Conservation (phyloP, 441 rosid genomes). For the Bruguiera hainesii region DNA sequence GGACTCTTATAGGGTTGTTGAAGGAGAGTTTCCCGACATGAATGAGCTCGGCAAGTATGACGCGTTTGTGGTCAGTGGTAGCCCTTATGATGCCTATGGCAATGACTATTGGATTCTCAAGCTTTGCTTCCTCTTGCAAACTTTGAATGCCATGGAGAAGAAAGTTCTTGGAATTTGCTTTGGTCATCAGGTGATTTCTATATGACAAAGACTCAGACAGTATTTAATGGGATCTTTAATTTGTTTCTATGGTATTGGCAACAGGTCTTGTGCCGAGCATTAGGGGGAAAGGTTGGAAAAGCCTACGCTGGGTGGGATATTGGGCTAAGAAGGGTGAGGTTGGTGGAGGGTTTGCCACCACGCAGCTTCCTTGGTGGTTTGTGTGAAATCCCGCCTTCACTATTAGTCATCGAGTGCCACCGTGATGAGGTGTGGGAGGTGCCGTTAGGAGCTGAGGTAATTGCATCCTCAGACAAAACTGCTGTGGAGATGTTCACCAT, state of each 20-base stretch:
- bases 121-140: conserved; percentile 55
- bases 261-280: conserved; percentile 64
- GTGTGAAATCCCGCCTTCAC: conserved; percentile 35
- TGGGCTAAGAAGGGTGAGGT: conserved; percentile 57
- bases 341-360: conserved; percentile 39
- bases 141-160: conserved; percentile 66
- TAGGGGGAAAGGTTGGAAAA: conserved; percentile 77
- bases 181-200: conserved; percentile 72
- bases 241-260: neutral
- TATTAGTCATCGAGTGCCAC: conserved; percentile 66
- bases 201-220: neutral
- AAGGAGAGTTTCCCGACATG: conserved; percentile 71
- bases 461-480: conserved; percentile 70
- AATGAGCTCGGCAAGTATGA: conserved; percentile 57
- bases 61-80: conserved; percentile 78
- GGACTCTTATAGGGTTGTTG: conserved; percentile 69
- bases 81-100: conserved; percentile 73
- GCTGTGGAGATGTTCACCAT: conserved; percentile 66
- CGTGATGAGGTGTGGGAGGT: conserved; percentile 82
- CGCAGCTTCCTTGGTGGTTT: conserved; percentile 27
- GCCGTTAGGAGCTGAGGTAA: conserved; percentile 59
- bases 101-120: conserved; percentile 69
- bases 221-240: neutral
- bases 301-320: conserved; percentile 64
- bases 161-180: conserved; percentile 83